Evolutionary conservation across 2,329 filamentous ascomycete genomes (phyloP).

Genomic region (Pezicula rhizophila): DNA sequence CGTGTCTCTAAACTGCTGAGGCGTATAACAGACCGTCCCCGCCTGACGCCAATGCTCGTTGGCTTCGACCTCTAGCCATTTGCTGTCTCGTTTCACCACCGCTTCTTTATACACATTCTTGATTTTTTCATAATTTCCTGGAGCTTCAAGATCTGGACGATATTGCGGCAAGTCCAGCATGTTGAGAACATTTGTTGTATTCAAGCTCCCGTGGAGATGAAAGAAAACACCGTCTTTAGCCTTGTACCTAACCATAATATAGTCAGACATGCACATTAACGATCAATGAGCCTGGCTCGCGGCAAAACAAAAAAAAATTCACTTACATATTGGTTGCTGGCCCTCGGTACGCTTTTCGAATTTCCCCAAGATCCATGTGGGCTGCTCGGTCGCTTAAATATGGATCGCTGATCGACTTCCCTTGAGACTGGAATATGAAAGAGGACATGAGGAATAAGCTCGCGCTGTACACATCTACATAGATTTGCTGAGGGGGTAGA

Average conservation of each 20-base stretch:
- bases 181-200: not conserved
- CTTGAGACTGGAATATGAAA: too few relatives aligned
- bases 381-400: too few relatives aligned
- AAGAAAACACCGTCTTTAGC: not conserved
- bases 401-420: too few relatives aligned
- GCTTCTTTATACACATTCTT: not conserved
- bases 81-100: not conserved
- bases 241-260: too few relatives aligned
- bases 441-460: too few relatives aligned
- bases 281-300: too few relatives aligned
- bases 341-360: not conserved
- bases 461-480: too few relatives aligned
- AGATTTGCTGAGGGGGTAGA: too few relatives aligned
- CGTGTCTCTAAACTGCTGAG: not conserved
- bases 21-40: slow-evolving; percentile 1
- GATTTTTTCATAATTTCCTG: not conserved
- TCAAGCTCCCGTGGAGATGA: not conserved
- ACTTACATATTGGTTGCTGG: too few relatives aligned
- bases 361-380: not conserved
- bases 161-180: not conserved
- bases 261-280: too few relatives aligned
- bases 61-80: not conserved
- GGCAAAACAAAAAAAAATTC: too few relatives aligned
- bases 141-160: too few relatives aligned
- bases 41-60: slow-evolving; percentile 2